Evolutionary conservation across 495 filamentous ascomycete genomes (phyloP), one percentile per base, ranked within the genome.

Genomic region (Chaetomium fimeti): DNA sequence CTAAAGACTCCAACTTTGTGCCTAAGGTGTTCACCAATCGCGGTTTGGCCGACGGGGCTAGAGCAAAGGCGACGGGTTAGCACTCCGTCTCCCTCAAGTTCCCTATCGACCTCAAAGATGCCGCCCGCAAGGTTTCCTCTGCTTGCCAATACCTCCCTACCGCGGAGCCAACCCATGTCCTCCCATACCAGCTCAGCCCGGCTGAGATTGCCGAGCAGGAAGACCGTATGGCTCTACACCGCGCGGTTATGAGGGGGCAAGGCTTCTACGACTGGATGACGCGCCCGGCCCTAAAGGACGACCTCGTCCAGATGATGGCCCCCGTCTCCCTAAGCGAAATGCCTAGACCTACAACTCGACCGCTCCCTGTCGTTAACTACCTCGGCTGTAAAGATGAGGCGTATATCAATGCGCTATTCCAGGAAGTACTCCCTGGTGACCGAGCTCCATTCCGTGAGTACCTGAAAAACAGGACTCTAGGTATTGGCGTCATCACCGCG

Each of bases 181-280:
- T 49, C 20, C 47, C 47, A n/a, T n/a, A 24, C 20, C 3, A 49
- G 20, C 5, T 24, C 7, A 24, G 5, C 20, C 20, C 20, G 2
- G 20, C 15, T 3, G 47, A 24, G n/a, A 16, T 11, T 24, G 20
- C 20, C 47, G 22, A 24, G 47, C 47, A 25, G n/a, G 20, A 24
- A 6, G 20, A 49, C 7, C 15, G n/a, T n/a, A 49, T 49, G 47
- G 20, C 24, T 5, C 47, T 49, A 7, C n/a, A 24, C 12, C 47
- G 47, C n/a, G 47, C 20, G 6, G 20, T 49, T 7, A 49, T 49
- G 47, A 24, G 47, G 47, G 47, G 47, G 2, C n/a, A 25, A 24
- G 20, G 47, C 7, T 49, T 49, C 47, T 24, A 49, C 47, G 20
- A 49, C 20, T 49, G 47, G 47, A 49, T 49, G 20, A 49, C 47